Conservation (phyloP, 73 alveolate genomes). For the Paramecium biaurelia region DNA sequence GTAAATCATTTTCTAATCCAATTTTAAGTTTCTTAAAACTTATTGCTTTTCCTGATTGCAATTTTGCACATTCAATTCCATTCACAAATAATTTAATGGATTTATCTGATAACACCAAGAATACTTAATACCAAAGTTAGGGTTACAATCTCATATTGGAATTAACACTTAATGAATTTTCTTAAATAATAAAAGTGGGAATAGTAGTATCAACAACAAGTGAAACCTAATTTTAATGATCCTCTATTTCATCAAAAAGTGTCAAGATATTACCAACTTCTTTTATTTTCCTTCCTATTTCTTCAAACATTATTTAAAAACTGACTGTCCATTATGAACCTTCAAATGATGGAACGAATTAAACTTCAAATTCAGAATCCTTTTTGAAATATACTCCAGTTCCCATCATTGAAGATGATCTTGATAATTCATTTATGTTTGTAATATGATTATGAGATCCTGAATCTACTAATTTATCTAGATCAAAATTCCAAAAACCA, state of each 20-base stretch:
- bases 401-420: conserved; percentile 4
- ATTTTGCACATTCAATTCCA: background rate
- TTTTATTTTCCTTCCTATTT: conserved; percentile 40
- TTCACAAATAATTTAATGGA: background rate
- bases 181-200: background rate
- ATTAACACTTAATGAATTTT: background rate
- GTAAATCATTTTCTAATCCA: background rate
- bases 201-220: background rate
- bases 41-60: background rate
- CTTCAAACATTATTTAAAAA: conserved; percentile 13
- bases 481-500: background rate
- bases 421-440: background rate
- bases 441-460: conserved; percentile 38
- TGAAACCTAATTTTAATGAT: background rate
- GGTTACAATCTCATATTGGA: conserved; percentile 1
- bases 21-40: conserved; percentile 18
- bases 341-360: conserved; percentile 29
- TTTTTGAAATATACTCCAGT: background rate
- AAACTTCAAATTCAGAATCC: background rate
- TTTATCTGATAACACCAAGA: background rate
- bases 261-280: background rate
- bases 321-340: background rate
- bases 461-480: background rate
- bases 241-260: background rate
- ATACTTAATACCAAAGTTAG: conserved; percentile 8